Base-by-base conservation (phyloP, 1,139 yeast species). In the Geotrichum reessii region DNA sequence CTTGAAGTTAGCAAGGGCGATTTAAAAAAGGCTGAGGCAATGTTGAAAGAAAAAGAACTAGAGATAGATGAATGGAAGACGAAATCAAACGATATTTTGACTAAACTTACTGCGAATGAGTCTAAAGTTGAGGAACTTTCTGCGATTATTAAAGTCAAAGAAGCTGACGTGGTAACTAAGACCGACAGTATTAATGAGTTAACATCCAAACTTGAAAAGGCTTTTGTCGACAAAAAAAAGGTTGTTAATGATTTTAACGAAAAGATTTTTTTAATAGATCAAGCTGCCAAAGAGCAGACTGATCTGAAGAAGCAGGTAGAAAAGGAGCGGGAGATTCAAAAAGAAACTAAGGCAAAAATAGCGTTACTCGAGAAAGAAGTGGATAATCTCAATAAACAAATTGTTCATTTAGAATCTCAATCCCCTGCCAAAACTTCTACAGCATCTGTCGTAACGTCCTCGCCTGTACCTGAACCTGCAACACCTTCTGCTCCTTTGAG, bases 1-100 rank as follows among this genome's bases (percentile, higher is more conserved):
- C 55, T 62, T n/a, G 57, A 61, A 6, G 50, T 51, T 24, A 53
- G 48, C 5, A 51, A 57, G 31, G 37, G 17, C 14, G 37, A 46
- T 9, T 19, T 57, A 11, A 42, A 53, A 21, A 58, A 60, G 3
- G n/a, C 50, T 8, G 57, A 55, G 31, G 22, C 27, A 11, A 24
- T 33, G 44, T 46, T 42, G 19, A 44, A 42, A 11, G 50, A 33
- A 27, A 21, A 17, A 14, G 28, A 24, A 11, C 19, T 11, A 1
- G 31, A 17, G n/a, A 31, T 47, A 19, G 40, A 46, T n/a, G 49
- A 51, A 27, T 21, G 50, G 19, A 37, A 48, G 47, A 37, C 14
- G 4, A 25, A 57, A 19, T 17, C 27, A 19, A 17, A 28, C 9
- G 54, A 58, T 12, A 37, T 14, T 42, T 44, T 25, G 28, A 52